Evolutionary conservation across 139 green algal genomes (phyloP), one percentile per base, ranked within the genome.

Genomic region (Chlamydomonas eustigma): DNA sequence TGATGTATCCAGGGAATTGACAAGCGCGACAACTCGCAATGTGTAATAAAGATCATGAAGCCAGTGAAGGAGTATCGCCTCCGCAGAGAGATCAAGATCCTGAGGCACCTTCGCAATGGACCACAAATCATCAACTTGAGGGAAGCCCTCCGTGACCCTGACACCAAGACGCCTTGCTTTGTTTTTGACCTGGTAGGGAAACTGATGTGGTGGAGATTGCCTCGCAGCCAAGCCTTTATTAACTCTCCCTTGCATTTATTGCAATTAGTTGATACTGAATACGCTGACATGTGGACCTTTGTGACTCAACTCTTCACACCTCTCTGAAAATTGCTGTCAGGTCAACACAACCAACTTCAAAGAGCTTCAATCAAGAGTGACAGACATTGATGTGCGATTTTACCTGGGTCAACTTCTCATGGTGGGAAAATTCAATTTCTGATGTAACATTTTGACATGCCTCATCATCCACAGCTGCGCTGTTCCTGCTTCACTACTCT

Each of bases 51-150:
- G 76, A 98, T 99, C 39, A 90, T 99, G 75, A 97, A 98, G 64
- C 96, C 96, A n/a, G 96, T 99, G 50, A 98, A 99, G 81, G 97
- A 99, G 88, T 97, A 98, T 84, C 96, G 98, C 78, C 77, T 90
- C 39, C 80, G 97, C 78, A 88, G 95, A 0, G 96, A 99, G 81
- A 98, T 99, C 74, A 97, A 98, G 74, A 99, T 99, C 71, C 83
- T 99, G 37, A 88, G 95, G 66, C 96, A 97, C 76, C 90, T 99
- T 24, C 88, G 77, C n/a, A 96, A 94, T n/a, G 96, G 96, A 2
- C 91, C 95, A 22, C 98, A 99, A 85, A 92, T 99, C 73, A 97
- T 99, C 78, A 88, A 91, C 52, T 86, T 99, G 73, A 85, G 97
- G 35, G 96, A 99, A 80, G 88, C 97, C 37, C 93, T 99, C 51